Conservation (phyloP, 75 land plant species). For the Pinus taeda region DNA sequence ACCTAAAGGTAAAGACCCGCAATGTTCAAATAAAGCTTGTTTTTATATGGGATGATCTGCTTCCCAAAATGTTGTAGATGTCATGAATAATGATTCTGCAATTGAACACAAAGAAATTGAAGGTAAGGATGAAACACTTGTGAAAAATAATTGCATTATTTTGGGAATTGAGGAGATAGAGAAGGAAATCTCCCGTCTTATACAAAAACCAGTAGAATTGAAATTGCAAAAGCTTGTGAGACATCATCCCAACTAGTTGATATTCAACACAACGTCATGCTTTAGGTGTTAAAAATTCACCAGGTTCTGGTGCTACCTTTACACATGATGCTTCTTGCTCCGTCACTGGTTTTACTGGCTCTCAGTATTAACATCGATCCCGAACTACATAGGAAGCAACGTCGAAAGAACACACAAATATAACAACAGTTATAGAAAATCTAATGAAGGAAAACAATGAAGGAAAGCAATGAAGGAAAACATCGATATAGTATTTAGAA, state of each 20-base stretch:
- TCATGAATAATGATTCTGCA: background rate
- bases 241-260: background rate
- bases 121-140: background rate
- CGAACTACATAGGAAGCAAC: too few species aligned
- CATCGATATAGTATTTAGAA: too few species aligned
- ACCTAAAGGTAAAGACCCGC: background rate
- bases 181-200: background rate
- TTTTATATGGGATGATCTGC: background rate
- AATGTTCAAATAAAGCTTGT: background rate
- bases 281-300: too few species aligned
- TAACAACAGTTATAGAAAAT: too few species aligned
- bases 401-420: too few species aligned
- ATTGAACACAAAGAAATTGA: background rate
- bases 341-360: too few species aligned
- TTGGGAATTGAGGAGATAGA: background rate
- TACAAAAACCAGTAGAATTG: constrained; percentile 2
- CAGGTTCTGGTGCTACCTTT: too few species aligned
- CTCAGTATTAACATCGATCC: too few species aligned
- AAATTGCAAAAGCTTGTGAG: constrained; percentile 4
- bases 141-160: background rate
- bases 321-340: too few species aligned
- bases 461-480: too few species aligned
- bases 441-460: too few species aligned
- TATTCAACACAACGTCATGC: background rate
- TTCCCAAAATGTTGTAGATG: background rate